phyloP scores from a whole-genome alignment of 163 green algal species.

The Chlorella variabilis region DNA sequence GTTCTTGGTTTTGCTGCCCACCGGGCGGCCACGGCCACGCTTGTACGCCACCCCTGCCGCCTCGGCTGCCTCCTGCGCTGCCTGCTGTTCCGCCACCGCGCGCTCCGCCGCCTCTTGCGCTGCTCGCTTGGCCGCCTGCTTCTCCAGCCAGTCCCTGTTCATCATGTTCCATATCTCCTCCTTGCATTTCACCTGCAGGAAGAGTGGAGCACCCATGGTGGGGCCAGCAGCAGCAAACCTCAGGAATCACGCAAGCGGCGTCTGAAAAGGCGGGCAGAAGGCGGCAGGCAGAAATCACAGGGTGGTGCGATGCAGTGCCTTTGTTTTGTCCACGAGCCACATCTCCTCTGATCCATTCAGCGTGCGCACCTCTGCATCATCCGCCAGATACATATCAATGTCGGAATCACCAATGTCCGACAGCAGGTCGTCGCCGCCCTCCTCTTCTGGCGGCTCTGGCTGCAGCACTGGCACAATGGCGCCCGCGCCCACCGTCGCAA shows the following conservation, averaged over 20 bases:
- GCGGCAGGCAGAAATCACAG: too few species aligned
- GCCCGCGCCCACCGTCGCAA: background rate
- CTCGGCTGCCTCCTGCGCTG: constrained; percentile 48
- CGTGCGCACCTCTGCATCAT: constrained; percentile 43
- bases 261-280: too few species aligned
- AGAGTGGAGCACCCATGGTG: too few species aligned
- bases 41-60: constrained; percentile 53
- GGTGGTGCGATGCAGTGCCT: too few species aligned
- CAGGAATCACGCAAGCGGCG: too few species aligned
- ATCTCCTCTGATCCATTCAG: too few species aligned
- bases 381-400: constrained; percentile 49
- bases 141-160: constrained; percentile 67
- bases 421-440: constrained; percentile 34
- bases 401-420: constrained; percentile 61
- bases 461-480: constrained; percentile 14
- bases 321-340: too few species aligned
- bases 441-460: constrained; percentile 19
- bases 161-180: constrained; percentile 67
- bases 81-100: constrained; percentile 35
- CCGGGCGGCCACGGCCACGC: constrained; percentile 57
- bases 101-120: constrained; percentile 15
- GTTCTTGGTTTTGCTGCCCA: constrained; percentile 48
- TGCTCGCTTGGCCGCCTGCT: constrained; percentile 53
- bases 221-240: too few species aligned
- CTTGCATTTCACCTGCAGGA: constrained; percentile 50